Evolutionary conservation across 306 rosid genomes (phyloP), one percentile per base, ranked within the genome.

Genomic region (Citrullus mucosospermus): DNA sequence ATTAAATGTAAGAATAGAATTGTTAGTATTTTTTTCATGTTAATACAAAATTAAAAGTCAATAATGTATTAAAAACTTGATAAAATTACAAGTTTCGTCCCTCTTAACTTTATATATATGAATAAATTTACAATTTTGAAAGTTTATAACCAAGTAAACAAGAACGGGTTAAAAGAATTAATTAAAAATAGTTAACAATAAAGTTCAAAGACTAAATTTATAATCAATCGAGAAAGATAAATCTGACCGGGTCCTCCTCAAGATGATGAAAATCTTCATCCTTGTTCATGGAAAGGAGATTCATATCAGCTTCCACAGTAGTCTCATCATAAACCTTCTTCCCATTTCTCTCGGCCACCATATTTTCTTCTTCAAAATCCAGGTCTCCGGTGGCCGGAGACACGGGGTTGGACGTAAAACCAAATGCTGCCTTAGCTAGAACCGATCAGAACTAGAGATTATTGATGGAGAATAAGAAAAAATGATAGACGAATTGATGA

Each of bases 311-410:
- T 9, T 63, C 66, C 53, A 36, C 4, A 6, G 72, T 62, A 13
- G 41, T 46, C 15, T 60, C 85, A 4, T 77, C 51, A 11, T 75
- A 82, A 43, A 73, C 60, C 36, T 39, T 58, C 65, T 8, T 62
- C 34, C 10, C 75, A 58, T 79, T 73, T 54, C 86, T 55, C 79
- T 65, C 74, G 30, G 38, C 77, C 75, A 79, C 80, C 62, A 43
- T 38, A 18, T 11, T 25, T 51, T 16, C 20, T 61, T 61, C 54
- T 36, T 32, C 14, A 0, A 77, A 8, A 8, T 46, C 51, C 11
- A 11, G 25, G 51, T 43, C 67, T 65, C 82, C 78, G 78, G 80
- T 57, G 39, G 57, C 82, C 80, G 59, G 71, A 75, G 65, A 51
- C 36, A 60, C 1, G 11, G 25, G 34, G 62, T 43, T 4, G 22